Base-by-base conservation (phyloP, 306 rosid genomes). In the Mucuna pruriens region DNA sequence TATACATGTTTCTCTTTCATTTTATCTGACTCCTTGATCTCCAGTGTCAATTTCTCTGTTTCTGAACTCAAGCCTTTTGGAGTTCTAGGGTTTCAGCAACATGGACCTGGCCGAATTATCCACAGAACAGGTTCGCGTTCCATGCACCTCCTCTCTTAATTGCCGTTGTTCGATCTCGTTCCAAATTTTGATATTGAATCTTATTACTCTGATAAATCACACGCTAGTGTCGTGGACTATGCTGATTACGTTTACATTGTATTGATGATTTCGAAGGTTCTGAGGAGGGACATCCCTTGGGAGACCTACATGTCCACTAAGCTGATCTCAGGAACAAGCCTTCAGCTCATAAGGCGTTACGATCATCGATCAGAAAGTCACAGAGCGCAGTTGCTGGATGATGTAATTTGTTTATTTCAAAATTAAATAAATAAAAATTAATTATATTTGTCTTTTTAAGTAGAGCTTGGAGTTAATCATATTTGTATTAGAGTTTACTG, bases 271-370 rank as follows among this genome's bases (percentile, higher is more conserved):
- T 78, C 49, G 62, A 84, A 86, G 98, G 98, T 91, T 77, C 83
- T 94, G 79, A 88, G 84, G 46, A 91, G 94, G 82, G 98, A 94
- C 86, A 94, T 94, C 63, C 98, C 97, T 71, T 94, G 97, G 98
- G 98, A 94, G 87, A 91, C 97, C 1, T 94, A 94, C 93, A 92
- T 94, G 97, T 84, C 91, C 1, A 92, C 97, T 6, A 94, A 94
- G 88, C 92, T 92, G 61, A 94, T 94, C 84, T 85, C 94, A 8
- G 94, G 98, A 44, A 94, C 97, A 20, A 87, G 88, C 86, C 97
- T 94, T 87, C 97, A 92, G 92, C 97, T 94, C 70, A 77, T 94
- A 44, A 85, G 98, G 85, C 97, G 98, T 81, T 94, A 89, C 34
- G 98, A 94, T 76, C 90, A 92, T 65, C 87, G 91, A 82, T 73